A percentile compares a stretch with the other conserved stretches of the same genome.
Conservation (phyloP, 306 rosid species). For the Prunus kanzakura region DNA sequence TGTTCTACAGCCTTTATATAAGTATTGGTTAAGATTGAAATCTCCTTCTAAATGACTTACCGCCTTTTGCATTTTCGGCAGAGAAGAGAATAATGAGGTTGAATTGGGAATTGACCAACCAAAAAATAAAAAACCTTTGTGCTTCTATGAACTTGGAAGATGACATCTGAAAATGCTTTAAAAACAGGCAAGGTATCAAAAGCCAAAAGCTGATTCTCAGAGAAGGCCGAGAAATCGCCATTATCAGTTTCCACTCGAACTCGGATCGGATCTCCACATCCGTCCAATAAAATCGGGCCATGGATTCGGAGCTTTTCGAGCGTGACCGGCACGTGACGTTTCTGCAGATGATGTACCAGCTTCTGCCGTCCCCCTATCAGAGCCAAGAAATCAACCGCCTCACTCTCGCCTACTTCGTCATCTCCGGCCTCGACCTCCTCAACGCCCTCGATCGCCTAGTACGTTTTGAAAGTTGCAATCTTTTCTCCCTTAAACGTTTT, state of each 20-base stretch:
- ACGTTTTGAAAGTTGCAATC: neutral
- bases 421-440: constrained; percentile 81
- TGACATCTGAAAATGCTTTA: neutral
- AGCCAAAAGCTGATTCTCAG: neutral
- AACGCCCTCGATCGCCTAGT: constrained; percentile 45
- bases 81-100: neutral
- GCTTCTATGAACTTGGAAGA: neutral
- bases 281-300: neutral
- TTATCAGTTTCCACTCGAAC: neutral
- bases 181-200: neutral
- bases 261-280: neutral
- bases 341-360: constrained; percentile 64
- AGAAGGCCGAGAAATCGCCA: neutral
- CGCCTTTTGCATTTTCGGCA: neutral
- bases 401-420: constrained; percentile 86
- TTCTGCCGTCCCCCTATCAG: constrained; percentile 63
- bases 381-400: constrained; percentile 79
- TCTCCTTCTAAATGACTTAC: no score
- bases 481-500: neutral
- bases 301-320: constrained; percentile 34
- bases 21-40: no score
- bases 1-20: no score
- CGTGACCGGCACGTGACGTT: constrained; percentile 57
- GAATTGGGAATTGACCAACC: no score
- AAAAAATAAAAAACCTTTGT: neutral